Percentiles rank a stretch among this genome's conserved stretches.
phyloP scores from a whole-genome alignment of 805 yeast genomes.

The Zygosaccharomyces rouxii region DNA sequence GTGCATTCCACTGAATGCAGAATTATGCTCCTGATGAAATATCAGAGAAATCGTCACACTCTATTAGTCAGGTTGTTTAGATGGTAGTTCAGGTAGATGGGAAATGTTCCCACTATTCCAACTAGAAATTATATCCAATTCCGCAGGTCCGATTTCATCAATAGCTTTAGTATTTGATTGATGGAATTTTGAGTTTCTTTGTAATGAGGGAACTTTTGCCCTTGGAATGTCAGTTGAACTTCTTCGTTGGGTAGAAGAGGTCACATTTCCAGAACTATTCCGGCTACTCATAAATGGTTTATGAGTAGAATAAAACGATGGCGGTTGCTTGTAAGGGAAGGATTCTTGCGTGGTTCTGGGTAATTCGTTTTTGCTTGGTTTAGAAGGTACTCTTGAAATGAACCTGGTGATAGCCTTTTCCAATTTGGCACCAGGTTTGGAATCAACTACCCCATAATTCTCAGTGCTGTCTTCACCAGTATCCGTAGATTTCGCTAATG shows the following conservation, averaged over 20 bases:
- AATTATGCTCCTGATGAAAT: too few relatives aligned
- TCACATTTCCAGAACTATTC: not conserved
- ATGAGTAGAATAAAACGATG: not conserved
- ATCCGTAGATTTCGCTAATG: not conserved
- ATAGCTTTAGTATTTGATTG: not conserved
- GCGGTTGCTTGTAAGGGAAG: constrained; percentile 17
- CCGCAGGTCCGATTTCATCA: not conserved
- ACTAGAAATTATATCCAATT: not conserved
- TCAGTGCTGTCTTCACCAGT: constrained; percentile 18
- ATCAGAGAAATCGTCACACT: too few relatives aligned
- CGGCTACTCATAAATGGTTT: not conserved
- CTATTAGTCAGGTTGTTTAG: too few relatives aligned
- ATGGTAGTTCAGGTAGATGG: not conserved
- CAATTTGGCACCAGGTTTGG: constrained; percentile 35
- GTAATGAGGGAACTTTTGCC: not conserved
- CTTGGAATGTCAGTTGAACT: not conserved
- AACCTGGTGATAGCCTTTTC: constrained; percentile 32
- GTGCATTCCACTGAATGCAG: not conserved
- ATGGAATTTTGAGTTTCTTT: not conserved
- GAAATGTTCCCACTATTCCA: not conserved
- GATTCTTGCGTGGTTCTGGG: constrained; percentile 30
- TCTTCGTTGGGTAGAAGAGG: not conserved
- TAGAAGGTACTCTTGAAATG: constrained; percentile 9
- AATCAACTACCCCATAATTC: constrained; percentile 33
- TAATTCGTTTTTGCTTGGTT: constrained; percentile 9